Conservation (phyloP, 345 rosid genomes). For the Citrus trifoliata region DNA sequence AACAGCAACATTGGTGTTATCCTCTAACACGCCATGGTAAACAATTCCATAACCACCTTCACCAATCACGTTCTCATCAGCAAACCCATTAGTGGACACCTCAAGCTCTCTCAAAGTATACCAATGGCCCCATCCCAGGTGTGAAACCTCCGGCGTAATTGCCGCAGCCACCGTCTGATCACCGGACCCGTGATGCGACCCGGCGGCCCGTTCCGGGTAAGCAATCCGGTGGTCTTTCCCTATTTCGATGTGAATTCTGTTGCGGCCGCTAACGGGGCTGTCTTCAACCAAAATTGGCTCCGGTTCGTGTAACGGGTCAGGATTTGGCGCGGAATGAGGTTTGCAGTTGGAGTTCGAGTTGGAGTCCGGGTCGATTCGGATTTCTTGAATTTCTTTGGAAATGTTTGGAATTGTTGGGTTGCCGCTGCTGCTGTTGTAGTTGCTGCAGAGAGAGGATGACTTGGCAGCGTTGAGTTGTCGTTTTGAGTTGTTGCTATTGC, state of each 20-base stretch:
- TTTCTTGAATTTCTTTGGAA: slow-evolving; percentile 79
- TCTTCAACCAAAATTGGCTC: slow-evolving; percentile 35
- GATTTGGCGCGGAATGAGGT: slow-evolving; percentile 25
- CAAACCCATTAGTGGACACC: slow-evolving; percentile 64
- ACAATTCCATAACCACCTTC: slow-evolving; percentile 99
- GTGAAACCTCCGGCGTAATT: slow-evolving; percentile 86
- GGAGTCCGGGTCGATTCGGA: slow-evolving; percentile 50
- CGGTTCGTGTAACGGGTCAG: slow-evolving; percentile 46
- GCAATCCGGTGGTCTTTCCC: slow-evolving; percentile 84
- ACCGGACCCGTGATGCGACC: slow-evolving; percentile 53
- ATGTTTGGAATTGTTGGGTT: slow-evolving; percentile 58
- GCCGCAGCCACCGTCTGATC: slow-evolving; percentile 39
- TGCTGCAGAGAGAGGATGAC: slow-evolving; percentile 16
- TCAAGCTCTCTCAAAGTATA: slow-evolving; percentile 92
- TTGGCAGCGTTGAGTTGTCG: slow-evolving; percentile 13
- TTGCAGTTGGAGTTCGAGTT: slow-evolving; percentile 9
- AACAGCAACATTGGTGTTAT: slow-evolving; percentile 65
- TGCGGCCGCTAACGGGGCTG: slow-evolving; percentile 37
- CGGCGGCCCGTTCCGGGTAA: slow-evolving; percentile 64
- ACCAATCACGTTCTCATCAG: slow-evolving; percentile 83
- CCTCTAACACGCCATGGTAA: slow-evolving; percentile 70
- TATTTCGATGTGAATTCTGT: slow-evolving; percentile 72
- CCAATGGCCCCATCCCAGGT: slow-evolving; percentile 99
- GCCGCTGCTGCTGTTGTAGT: slow-evolving; percentile 5
- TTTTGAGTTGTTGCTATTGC: slow-evolving; percentile 35